Conservation (phyloP, 78 protist genomes). For the Dictyostelium intermedium region DNA sequence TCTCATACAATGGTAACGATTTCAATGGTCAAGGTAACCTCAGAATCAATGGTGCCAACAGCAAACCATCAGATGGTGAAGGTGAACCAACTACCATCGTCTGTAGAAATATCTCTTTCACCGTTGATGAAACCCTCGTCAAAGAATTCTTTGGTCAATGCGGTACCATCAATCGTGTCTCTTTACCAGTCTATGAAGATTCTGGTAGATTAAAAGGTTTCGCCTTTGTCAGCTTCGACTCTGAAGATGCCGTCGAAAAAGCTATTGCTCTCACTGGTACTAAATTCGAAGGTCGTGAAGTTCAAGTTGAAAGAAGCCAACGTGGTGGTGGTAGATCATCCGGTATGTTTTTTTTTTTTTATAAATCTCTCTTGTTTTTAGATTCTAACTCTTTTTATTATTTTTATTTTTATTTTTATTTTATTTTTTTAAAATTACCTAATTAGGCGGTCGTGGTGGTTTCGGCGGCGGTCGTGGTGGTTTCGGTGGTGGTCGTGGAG, state of each 20-base stretch:
- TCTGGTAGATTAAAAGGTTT: neutral
- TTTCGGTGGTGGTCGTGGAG: neutral
- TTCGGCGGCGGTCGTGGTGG: neutral
- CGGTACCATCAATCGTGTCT: slow-evolving; percentile 17
- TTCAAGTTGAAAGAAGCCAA: neutral
- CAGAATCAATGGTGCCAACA: neutral
- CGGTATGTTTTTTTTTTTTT: neutral
- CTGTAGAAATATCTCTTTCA: neutral
- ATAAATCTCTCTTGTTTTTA: neutral
- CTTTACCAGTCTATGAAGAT: slow-evolving; percentile 17
- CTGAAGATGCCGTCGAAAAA: neutral
- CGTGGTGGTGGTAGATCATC: neutral
- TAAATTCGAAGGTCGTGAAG: slow-evolving; percentile 1
- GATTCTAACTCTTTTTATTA: neutral
- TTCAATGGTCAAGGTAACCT: neutral
- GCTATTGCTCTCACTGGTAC: slow-evolving; percentile 9
- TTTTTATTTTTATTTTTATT: neutral
- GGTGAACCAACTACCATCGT: slow-evolving; percentile 3
- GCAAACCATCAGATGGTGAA: slow-evolving; percentile 9
- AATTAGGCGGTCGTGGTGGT: slow-evolving; percentile 10
- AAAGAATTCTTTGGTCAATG: slow-evolving; percentile 3
- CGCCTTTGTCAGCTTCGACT: neutral
- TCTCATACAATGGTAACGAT: neutral
- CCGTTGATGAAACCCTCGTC: neutral
- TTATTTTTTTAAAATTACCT: neutral